phyloP scores from a whole-genome alignment of 1,139 yeast genomes.

The Sugiyamaella pinicola region DNA sequence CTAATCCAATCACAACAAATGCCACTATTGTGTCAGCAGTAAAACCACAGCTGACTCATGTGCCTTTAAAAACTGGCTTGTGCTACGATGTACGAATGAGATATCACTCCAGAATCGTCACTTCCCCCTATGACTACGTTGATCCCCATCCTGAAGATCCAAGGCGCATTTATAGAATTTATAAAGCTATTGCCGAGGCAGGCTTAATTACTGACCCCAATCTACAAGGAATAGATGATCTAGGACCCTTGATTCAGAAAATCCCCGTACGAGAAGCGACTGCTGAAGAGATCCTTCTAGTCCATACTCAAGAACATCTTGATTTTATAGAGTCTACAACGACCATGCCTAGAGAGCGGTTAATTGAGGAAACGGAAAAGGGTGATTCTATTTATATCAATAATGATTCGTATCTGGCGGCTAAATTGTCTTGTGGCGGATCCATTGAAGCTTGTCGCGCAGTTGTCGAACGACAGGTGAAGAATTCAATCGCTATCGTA shows the following conservation, averaged over 20 bases:
- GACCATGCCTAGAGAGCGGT: conserved; percentile 73
- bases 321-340: conserved; percentile 75
- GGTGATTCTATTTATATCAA: conserved; percentile 96
- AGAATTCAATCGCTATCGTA: conserved; percentile 90
- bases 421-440: conserved; percentile 94
- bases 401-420: conserved; percentile 85
- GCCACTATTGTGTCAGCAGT: conserved; percentile 21
- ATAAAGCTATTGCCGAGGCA: conserved; percentile 90
- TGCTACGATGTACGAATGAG: conserved; percentile 98
- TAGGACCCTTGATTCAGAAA: conserved; percentile 87
- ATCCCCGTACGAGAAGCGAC: conserved; percentile 90
- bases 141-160: conserved; percentile 99
- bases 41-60: conserved; percentile 59
- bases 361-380: conserved; percentile 80
- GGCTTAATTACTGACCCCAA: conserved; percentile 84
- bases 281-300: conserved; percentile 80
- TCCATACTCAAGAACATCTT: conserved; percentile 81
- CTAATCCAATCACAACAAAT: conserved; percentile 2
- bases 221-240: conserved; percentile 74
- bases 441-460: conserved; percentile 96
- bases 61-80: conserved; percentile 84
- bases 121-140: conserved; percentile 88
- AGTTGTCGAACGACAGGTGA: conserved; percentile 88
- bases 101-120: conserved; percentile 91
- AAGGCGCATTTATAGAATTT: conserved; percentile 88